Base-by-base conservation (phyloP, 129 eudicot genomes). In the Lactuca saligna region DNA sequence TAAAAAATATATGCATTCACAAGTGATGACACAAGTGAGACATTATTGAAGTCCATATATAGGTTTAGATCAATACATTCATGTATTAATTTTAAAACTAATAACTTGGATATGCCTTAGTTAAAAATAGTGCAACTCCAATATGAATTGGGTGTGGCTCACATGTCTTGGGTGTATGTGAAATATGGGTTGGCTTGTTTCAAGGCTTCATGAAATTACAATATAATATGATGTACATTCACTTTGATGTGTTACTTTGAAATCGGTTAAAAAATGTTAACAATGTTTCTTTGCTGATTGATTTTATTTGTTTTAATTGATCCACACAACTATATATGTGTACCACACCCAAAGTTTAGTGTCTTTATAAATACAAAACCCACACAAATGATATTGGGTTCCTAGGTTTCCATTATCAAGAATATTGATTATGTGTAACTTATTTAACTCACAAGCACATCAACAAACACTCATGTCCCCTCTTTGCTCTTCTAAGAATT, bases 51-150 rank as follows among this genome's bases (percentile, higher is more conserved):
- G 49, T 37, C 51, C 66, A 37, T 37, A 61, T 15, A 3, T 61
- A 50, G 50, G 6, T 61, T 46, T 34, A 8, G 17, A 49, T 15
- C 17, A 53, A 16, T 66, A 53, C 51, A 48, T 39, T 48, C 56
- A 10, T 65, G 12, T 65, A 65, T 17, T 11, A 35, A 34, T 3
- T 17, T 54, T 54, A 16, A 68, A 17, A 41, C 17, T 32, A 54
- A 54, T 54, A 17, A 68, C 17, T 37, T 38, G 63, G 63, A 54
- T 37, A 39, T 54, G 54, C n/a, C 63, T 54, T 63, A 16, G 68
- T 34, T 63, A n/a, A 17, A 29, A n/a, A 25, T 29, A 20, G 44
- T 65, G 58, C 20, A 20, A 20, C 20, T 20, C 20, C 20, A 20
- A 20, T 20, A 0, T 20, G 1, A 20, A 0, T 20, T 1, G 1